Percentiles rank a stretch among this genome's conserved stretches.
Conservation (phyloP, 306 rosid species). For the Begonia fuchsioides region DNA sequence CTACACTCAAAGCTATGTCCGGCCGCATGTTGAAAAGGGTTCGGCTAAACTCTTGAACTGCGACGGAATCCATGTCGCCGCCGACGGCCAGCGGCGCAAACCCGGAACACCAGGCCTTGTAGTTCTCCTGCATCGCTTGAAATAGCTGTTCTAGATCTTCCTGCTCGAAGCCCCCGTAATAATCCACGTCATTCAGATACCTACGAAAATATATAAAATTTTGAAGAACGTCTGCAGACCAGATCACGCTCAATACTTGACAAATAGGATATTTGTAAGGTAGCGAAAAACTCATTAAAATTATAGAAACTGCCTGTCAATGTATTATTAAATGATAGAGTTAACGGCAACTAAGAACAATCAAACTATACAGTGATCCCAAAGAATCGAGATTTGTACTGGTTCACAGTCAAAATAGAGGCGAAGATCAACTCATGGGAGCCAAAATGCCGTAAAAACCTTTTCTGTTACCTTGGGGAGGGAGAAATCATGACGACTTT, state of each 20-base stretch:
- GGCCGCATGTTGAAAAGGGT: constrained; percentile 79
- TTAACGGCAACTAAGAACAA: too few species aligned
- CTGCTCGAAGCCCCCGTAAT: constrained; percentile 69
- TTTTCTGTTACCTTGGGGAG: constrained; percentile 46
- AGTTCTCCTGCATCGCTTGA: constrained; percentile 43
- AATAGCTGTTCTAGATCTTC: constrained; percentile 55
- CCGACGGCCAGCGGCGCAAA: constrained; percentile 70
- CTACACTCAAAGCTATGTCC: constrained; percentile 53
- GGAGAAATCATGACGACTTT: constrained; percentile 43
- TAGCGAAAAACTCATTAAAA: too few species aligned
- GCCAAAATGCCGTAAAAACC: background rate
- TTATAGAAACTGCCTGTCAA: too few species aligned
- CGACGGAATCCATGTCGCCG: constrained; percentile 71
- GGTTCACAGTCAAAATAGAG: background rate
- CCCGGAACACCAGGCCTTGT: constrained; percentile 71
- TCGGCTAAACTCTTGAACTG: constrained; percentile 74
- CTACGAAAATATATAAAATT: constrained; percentile 10
- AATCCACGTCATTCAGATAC: constrained; percentile 52
- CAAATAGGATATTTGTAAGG: too few species aligned
- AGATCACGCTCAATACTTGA: too few species aligned
- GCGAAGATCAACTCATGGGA: background rate
- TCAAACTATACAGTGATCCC: background rate
- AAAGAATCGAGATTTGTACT: background rate
- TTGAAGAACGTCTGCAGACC: too few species aligned
- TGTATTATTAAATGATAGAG: too few species aligned